Percentiles rank a stretch among this genome's conserved stretches.
These are phyloP conservation scores for Rhododendron simsii DNA, from an alignment of 148 eudicot genomes.

Conservation along the genomic window DNA sequence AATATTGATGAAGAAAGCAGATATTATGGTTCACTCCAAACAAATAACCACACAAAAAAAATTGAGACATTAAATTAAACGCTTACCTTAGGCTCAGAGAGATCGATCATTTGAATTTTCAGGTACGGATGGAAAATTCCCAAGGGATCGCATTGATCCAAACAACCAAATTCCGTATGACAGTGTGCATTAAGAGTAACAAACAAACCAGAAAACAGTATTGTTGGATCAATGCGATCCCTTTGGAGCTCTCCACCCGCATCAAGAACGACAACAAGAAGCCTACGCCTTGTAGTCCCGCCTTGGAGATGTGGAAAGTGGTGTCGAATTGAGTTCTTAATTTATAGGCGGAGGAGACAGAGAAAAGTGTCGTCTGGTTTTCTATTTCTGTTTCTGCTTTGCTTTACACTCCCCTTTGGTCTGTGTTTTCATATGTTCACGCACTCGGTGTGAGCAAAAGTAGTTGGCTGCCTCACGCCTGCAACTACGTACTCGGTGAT, in stretches of 20 bases:
- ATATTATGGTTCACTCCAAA: background rate
- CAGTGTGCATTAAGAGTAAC: background rate
- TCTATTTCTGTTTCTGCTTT: background rate
- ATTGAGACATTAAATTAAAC: background rate
- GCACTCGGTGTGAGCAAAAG: background rate
- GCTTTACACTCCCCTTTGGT: background rate
- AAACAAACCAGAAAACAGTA: background rate
- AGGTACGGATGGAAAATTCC: conserved; percentile 16
- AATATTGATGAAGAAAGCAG: background rate
- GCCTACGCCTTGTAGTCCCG: background rate
- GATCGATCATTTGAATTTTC: background rate
- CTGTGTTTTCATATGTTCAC: background rate
- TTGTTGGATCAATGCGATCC: conserved; percentile 27
- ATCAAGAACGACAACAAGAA: conserved; percentile 9
- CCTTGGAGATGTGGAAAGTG: background rate
- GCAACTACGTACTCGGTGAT: background rate
- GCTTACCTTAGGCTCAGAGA: background rate
- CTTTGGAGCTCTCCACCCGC: conserved; percentile 25
- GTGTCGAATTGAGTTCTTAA: background rate
- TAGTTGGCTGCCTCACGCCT: background rate
- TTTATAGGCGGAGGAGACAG: background rate
- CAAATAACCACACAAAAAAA: background rate
- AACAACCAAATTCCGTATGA: background rate
- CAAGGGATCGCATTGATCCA: conserved; percentile 27
- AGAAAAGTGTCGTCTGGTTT: background rate